Conservation (phyloP, 2,329 filamentous ascomycete species). For the Trichophyton schoenleinii region DNA sequence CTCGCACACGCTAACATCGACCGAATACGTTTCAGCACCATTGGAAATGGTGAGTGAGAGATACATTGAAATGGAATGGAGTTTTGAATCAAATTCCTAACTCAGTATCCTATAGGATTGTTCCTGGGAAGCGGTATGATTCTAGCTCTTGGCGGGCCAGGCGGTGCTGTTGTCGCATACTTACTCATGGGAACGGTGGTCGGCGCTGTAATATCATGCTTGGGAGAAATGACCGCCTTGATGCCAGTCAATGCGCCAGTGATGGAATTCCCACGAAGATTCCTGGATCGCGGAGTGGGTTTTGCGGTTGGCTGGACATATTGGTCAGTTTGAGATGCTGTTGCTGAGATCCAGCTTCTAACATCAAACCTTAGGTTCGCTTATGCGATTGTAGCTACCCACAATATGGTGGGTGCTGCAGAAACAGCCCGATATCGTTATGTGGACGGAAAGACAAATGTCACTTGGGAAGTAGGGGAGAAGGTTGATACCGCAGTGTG, state of each 20-base stretch:
- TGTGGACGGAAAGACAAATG: conserved; percentile 19
- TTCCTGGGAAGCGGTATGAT: conserved; percentile 33
- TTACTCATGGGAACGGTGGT: conserved; percentile 34
- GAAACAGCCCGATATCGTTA: conserved; percentile 31
- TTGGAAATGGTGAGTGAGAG: conserved; percentile 26
- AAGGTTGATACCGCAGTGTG: conserved; percentile 27
- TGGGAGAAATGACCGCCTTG: conserved; percentile 35
- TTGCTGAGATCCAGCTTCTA: conserved; percentile 17
- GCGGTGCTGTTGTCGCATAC: conserved; percentile 30
- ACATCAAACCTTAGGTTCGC: conserved; percentile 19
- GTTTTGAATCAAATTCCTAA: neutral
- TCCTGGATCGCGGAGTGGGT: conserved; percentile 33
- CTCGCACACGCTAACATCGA: conserved; percentile 1
- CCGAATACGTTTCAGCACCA: conserved; percentile 19
- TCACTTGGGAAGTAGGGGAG: conserved; percentile 20
- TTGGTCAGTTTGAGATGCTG: conserved; percentile 23
- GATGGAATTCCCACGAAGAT: conserved; percentile 29
- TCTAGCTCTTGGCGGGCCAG: conserved; percentile 29
- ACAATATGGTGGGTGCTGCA: conserved; percentile 29
- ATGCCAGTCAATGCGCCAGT: conserved; percentile 33
- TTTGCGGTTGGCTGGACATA: conserved; percentile 37
- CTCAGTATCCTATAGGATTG: conserved; percentile 18
- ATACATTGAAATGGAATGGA: no score
- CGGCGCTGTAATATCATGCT: conserved; percentile 32
- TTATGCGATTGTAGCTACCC: conserved; percentile 21